These are phyloP conservation scores for Ceratocystis albifundus DNA, from an alignment of 2,329 filamentous ascomycete species.

Conservation along the genomic window DNA sequence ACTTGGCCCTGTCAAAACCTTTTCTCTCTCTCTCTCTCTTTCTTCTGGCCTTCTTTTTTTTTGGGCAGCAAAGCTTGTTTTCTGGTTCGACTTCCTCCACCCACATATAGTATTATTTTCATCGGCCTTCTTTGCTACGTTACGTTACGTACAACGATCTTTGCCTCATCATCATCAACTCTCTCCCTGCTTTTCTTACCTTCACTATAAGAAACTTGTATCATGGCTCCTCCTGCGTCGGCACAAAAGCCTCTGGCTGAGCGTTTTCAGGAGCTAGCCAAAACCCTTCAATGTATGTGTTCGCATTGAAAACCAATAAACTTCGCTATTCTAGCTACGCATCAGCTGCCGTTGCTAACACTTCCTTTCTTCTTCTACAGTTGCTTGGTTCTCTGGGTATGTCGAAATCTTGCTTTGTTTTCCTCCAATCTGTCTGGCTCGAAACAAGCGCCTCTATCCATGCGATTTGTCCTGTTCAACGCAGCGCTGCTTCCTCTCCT, in stretches of 20 bases:
- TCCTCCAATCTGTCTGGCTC: neutral
- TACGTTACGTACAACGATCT: neutral
- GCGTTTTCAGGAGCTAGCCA: conserved; percentile 64
- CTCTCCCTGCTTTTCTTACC: neutral
- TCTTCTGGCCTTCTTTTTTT: conserved; percentile 8
- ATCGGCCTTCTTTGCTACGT: neutral
- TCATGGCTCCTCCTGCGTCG: conserved; percentile 47
- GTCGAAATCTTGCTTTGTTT: neutral
- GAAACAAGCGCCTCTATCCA: neutral
- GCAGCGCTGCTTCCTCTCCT: conserved; percentile 6
- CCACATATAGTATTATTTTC: conserved; percentile 2
- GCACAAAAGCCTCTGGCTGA: conserved; percentile 58
- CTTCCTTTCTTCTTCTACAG: conserved; percentile 32
- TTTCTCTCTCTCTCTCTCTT: conserved; percentile 4
- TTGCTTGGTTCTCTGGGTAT: conserved; percentile 74
- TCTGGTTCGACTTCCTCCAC: neutral
- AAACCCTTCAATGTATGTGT: conserved; percentile 81
- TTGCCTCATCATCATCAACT: neutral
- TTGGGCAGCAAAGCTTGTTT: conserved; percentile 16
- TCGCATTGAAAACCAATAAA: neutral
- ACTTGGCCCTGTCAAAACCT: neutral
- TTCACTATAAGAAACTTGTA: conserved; percentile 2
- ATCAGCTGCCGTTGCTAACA: conserved; percentile 29
- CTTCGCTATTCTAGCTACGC: conserved; percentile 24
- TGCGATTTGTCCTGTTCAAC: neutral